Evolutionary conservation across 768 basidiomycete genomes (phyloP), one percentile per base, ranked within the genome.

Genomic region (Albatrellus ellisii): DNA sequence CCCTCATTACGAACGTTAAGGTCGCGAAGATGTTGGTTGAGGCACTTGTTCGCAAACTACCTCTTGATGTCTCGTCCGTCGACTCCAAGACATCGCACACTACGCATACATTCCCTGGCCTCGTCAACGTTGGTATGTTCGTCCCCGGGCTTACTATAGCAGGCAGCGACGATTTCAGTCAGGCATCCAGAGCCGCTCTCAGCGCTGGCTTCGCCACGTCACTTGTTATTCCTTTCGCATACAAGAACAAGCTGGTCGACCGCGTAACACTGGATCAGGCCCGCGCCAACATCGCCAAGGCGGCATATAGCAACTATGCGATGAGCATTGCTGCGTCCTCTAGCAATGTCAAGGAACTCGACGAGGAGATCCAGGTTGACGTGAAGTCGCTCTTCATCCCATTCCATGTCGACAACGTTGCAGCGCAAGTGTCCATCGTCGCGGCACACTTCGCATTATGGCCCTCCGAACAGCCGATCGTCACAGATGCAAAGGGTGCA

Each of bases 1-100:
- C 95, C 1, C 70, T 98, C 39, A 89, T 98, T 57, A 98, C 94
- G 33, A 98, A 99, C 59, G 85, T 99, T 66, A 99, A 99, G 68
- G 91, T 90, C 56, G 94, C 94, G 43, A 99, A 98, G 61, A 71
- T 99, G 56, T 73, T 98, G 29, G 84, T 88, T 12, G 91, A 98
- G 62, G 95, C 94, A 2, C 67, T 92, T 37, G 79, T 90, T 38
- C 77, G 89, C 49, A 90, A 79, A 60, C 68, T 94, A n/a, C 77
- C 90, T 4, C 69, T 98, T 34, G 84, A 95, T 31, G 86, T 99
- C 24, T 85, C 89, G 7, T 79, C 67, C 41, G 70, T 94, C 49
- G 95, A 99, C 59, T 86, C 77, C 64, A 97, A 98, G 73, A 87
- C 81, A 39, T 95, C 90, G 5, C 89, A 95, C 60, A 71, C 72